These are phyloP conservation scores for slime mould (Dictyostelium discoideum) DNA, from an alignment of 78 protist species.

Conservation along the genomic window DNA sequence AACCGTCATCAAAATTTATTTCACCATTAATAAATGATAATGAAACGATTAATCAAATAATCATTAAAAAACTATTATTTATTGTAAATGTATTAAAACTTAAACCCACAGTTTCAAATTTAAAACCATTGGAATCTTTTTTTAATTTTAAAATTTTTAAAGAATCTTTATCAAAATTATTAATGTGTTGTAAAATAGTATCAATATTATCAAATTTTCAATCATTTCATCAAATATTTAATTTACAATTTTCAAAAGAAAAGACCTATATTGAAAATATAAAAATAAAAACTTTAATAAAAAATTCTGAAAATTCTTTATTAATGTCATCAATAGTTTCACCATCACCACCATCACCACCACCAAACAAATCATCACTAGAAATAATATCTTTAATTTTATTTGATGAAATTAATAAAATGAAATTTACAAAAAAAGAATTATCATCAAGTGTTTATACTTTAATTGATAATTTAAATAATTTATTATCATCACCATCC, in stretches of 20 bases:
- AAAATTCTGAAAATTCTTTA: not conserved
- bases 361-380: not conserved
- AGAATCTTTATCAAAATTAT: not conserved
- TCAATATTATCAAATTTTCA: not conserved
- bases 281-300: not conserved
- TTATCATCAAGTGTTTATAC: not conserved
- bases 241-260: not conserved
- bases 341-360: not conserved
- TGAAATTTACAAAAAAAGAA: not conserved
- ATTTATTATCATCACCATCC: no score
- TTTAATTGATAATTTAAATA: not conserved
- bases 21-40: not conserved
- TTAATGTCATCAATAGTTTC: not conserved
- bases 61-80: not conserved
- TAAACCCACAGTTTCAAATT: not conserved
- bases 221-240: not conserved
- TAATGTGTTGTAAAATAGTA: not conserved
- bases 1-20: not conserved
- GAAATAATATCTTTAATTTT: not conserved
- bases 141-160: not conserved
- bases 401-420: not conserved
- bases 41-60: not conserved
- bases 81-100: not conserved
- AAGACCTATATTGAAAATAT: not conserved
- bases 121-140: not conserved